Evolutionary conservation across 257 asterid species (phyloP).

Genomic region (Cynanchum wilfordii): DNA sequence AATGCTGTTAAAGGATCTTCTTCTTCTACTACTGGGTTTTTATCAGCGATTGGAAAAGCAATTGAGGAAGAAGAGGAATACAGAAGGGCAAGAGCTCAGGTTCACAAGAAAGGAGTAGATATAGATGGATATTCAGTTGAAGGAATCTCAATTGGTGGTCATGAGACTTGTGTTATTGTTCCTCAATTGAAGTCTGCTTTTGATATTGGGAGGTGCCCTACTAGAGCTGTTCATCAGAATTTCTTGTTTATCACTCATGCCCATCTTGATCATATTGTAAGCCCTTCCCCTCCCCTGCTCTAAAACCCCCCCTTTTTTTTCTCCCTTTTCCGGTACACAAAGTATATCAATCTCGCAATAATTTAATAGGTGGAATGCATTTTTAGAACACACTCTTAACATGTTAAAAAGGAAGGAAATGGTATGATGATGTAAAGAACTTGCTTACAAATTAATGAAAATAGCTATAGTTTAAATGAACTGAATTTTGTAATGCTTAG

Average conservation of each 20-base stretch:
- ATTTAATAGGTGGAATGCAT: neutral
- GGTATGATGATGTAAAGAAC: neutral
- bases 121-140: conserved; percentile 73
- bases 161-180: conserved; percentile 84
- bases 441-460: neutral
- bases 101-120: conserved; percentile 50
- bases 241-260: conserved; percentile 94
- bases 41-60: conserved; percentile 75
- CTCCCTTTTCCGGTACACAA: too few relatives aligned
- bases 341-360: too few relatives aligned
- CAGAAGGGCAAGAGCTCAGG: conserved; percentile 93
- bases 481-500: neutral
- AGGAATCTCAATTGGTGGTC: conserved; percentile 90
- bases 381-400: neutral
- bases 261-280: conserved; percentile 97
- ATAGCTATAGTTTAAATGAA: neutral
- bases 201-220: conserved; percentile 94
- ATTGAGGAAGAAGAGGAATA: conserved; percentile 88
- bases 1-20: conserved; percentile 26
- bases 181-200: conserved; percentile 90
- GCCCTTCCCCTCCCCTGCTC: neutral
- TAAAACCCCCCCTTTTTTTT: too few relatives aligned
- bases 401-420: neutral
- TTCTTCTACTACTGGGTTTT: conserved; percentile 45
- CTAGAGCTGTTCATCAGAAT: conserved; percentile 82